Evolutionary conservation across 352 stramenopile genomes (phyloP).

Genomic region (Phytophthora multivora): DNA sequence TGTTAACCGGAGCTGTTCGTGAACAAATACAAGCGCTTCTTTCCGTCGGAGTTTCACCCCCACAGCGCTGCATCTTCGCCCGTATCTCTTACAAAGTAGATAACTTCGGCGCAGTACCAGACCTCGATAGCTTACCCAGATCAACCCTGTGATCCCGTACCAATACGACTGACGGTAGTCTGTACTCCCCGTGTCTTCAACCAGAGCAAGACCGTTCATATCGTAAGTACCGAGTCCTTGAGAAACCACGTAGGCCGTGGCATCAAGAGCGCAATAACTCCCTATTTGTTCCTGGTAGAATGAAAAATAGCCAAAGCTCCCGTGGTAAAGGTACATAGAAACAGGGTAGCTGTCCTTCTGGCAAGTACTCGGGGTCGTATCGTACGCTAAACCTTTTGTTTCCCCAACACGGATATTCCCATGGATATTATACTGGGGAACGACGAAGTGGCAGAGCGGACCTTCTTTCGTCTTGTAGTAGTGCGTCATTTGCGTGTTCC

Average conservation of each 20-base stretch:
- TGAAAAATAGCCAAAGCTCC: constrained; percentile 23
- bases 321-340: constrained; percentile 25
- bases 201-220: constrained; percentile 13
- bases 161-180: constrained; percentile 25
- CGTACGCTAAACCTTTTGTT: neutral
- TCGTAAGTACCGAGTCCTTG: constrained; percentile 17
- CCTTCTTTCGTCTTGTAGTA: constrained; percentile 7
- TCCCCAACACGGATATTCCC: constrained; percentile 12
- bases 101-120: constrained; percentile 25
- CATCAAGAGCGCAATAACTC: constrained; percentile 20
- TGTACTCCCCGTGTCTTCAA: constrained; percentile 4
- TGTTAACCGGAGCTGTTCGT: constrained; percentile 25
- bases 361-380: constrained; percentile 10
- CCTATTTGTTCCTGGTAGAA: constrained; percentile 25
- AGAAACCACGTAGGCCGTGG: constrained; percentile 13
- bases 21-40: constrained; percentile 28
- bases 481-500: constrained; percentile 20
- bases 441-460: constrained; percentile 22
- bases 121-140: constrained; percentile 27
- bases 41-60: constrained; percentile 7
- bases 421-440: constrained; percentile 32
- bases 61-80: constrained; percentile 11
- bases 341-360: constrained; percentile 6
- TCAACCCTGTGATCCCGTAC: constrained; percentile 8
- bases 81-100: constrained; percentile 18